phyloP scores from a whole-genome alignment of 1,139 yeast genomes.

The Scheffersomyces illinoinensis region DNA sequence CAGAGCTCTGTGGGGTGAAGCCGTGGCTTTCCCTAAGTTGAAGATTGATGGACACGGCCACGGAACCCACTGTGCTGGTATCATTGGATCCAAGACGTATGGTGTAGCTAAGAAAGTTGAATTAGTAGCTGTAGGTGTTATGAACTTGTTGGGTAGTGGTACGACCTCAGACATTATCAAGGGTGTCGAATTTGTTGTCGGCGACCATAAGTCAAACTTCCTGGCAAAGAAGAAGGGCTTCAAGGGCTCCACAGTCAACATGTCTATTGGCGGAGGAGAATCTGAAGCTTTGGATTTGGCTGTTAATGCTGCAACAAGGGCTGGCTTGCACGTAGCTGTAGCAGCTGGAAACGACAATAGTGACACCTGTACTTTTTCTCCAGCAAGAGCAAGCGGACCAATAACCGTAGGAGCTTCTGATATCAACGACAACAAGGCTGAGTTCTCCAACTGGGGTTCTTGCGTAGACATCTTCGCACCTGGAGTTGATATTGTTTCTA shows the following conservation, averaged over 20 bases:
- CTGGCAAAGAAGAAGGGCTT: constrained; percentile 34
- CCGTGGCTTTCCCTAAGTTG: constrained; percentile 37
- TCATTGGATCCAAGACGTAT: constrained; percentile 42
- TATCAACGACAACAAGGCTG: constrained; percentile 37
- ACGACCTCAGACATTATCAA: constrained; percentile 44
- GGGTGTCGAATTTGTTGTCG: constrained; percentile 45
- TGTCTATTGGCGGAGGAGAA: constrained; percentile 47
- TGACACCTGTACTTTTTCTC: constrained; percentile 46
- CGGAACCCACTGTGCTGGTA: constrained; percentile 51
- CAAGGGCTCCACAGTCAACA: constrained; percentile 47
- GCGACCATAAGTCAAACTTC: constrained; percentile 34
- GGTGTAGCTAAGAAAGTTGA: constrained; percentile 47
- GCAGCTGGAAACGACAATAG: constrained; percentile 49
- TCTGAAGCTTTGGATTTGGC: constrained; percentile 45
- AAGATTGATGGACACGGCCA: constrained; percentile 41
- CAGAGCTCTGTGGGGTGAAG: constrained; percentile 45
- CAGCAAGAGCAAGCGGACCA: constrained; percentile 44
- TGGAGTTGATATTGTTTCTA: constrained; percentile 42
- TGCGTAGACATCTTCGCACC: constrained; percentile 51
- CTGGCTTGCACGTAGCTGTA: constrained; percentile 45
- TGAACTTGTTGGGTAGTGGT: constrained; percentile 43
- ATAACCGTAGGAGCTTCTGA: constrained; percentile 48
- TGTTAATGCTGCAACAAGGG: constrained; percentile 42
- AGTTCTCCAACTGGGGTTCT: constrained; percentile 45
- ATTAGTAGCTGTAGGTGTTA: constrained; percentile 44